Evolutionary conservation across 2,329 filamentous ascomycete genomes (phyloP), one percentile per base, ranked within the genome.

Genomic region (Monosporascus sp.): DNA sequence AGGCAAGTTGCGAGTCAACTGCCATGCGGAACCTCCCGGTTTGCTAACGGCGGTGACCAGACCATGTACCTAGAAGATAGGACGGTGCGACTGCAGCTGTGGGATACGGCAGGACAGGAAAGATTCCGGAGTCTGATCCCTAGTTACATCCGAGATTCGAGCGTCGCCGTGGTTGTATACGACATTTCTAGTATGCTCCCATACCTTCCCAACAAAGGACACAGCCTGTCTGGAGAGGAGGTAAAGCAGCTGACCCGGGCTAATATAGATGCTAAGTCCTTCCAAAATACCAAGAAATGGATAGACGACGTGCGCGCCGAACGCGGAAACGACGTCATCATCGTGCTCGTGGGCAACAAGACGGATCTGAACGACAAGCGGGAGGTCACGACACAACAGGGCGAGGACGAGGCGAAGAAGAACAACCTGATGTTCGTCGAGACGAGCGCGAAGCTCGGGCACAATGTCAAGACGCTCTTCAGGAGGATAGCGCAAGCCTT

Each of bases 41-140:
- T 8, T 4, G 15, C 37, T 17, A 37, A 20, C 11, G 31, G 31
- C 31, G 31, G 31, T 35, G 31, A 35, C 31, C 31, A 92, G 90
- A 99, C 94, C 52, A 99, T 99, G 95, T 99, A 99, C 75, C 87
- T 99, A 58, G 94, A 99, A 77, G 94, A 99, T 78, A 85, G 94
- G 70, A 99, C 94, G 43, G 94, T 99, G 58, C 89, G 95, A 68
- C 82, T 99, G 72, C 94, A 99, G 72, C 83, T 99, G 58, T 99
- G 94, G 94, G 94, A 99, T 72, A 99, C 94, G 6, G 94, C 94
- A 48, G 94, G 94, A 58, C 94, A 99, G 73, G 94, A 99, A 75
- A 85, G 94, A 63, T 99, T 99, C 78, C 88, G 95, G 72, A 96
- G 90, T 68, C 75, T 99, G 67, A 99, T 99, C 63, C 95, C 95